Evolutionary conservation across 805 yeast species (phyloP), one percentile per base, ranked within the genome.

Genomic region (Lachancea mirantina): DNA sequence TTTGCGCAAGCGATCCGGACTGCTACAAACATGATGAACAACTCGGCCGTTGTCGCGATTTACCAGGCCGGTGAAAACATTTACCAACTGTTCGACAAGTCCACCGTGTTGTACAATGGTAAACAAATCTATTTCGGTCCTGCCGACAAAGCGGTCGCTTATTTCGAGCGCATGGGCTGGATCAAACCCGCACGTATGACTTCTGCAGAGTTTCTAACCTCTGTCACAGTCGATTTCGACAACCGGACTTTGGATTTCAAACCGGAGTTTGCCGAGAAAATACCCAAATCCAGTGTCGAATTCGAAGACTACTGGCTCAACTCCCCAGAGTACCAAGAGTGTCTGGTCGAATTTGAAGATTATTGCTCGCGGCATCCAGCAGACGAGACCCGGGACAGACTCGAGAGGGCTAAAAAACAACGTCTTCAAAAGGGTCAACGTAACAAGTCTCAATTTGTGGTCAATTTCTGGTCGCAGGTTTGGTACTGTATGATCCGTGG

Each of bases 31-130:
- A 54, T 76, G 52, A 57, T 70, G 40, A 65, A 72, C 28, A 61
- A 70, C 8, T 66, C 80, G n/a, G 74, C 80, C 9, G 55, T 77
- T 40, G 76, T 77, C 35, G 76, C 83, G 21, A 74, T 76, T 42
- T 78, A 78, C 48, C 84, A 77, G 54, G 80, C 82, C 26, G 73
- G 79, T 39, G 78, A 77, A 55, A 74, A 69, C 39, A 74, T 76
- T 28, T 78, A 75, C 51, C 64, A 71, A 23, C 59, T 70, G 42
- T 77, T 77, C 46, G 82, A 77, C 55, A 68, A 72, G 40, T 75
- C 75, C n/a, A 62, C 74, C 8, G 70, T 77, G 9, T 50, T 77
- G 19, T 76, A 78, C 50, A 64, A 63, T 36, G 84, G 84, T 42
- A 65, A 68, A 47, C 83, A 76, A 50, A 67, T 77, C 28, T 78